Evolutionary conservation across 371 early-diverging fungal genomes (phyloP).

Genomic region (Funneliformis caledonium): DNA sequence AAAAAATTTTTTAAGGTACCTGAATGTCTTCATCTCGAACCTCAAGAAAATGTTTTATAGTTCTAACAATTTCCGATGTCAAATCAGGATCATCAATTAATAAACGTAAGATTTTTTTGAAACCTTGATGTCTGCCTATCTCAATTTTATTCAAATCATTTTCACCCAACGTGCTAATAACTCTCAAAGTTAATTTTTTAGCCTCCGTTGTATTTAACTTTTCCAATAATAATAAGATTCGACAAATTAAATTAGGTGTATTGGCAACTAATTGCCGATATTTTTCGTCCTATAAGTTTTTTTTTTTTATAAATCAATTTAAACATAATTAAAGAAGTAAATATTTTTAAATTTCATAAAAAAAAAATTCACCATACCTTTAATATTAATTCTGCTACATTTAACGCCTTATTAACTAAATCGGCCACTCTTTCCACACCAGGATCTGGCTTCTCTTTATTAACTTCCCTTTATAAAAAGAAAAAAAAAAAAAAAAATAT

Average conservation of each 20-base stretch:
- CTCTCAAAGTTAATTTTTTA: slow-evolving; percentile 46
- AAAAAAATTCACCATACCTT: slow-evolving; percentile 40
- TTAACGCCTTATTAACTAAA: slow-evolving; percentile 44
- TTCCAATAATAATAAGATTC: slow-evolving; percentile 45
- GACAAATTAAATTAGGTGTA: slow-evolving; percentile 46
- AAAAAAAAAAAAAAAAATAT: neutral
- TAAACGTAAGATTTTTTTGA: slow-evolving; percentile 49
- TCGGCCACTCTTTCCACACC: slow-evolving; percentile 45
- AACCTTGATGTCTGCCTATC: slow-evolving; percentile 50
- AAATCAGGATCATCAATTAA: slow-evolving; percentile 46
- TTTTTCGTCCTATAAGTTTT: slow-evolving; percentile 45
- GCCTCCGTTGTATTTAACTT: slow-evolving; percentile 45
- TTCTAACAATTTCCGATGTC: slow-evolving; percentile 48
- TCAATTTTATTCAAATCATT: slow-evolving; percentile 52
- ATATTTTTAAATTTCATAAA: too few relatives aligned
- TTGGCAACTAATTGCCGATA: slow-evolving; percentile 46
- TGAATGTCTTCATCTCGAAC: slow-evolving; percentile 37
- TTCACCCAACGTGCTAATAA: slow-evolving; percentile 49
- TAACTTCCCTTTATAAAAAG: slow-evolving; percentile 15
- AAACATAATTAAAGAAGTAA: too few relatives aligned
- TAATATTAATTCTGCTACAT: slow-evolving; percentile 46
- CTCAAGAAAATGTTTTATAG: slow-evolving; percentile 50
- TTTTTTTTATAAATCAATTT: too few relatives aligned
- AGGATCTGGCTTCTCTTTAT: slow-evolving; percentile 16
- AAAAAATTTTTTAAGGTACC: neutral